These are phyloP conservation scores for Exophiala xenobiotica DNA, from an alignment of 2,329 filamentous ascomycete species.

Conservation along the genomic window DNA sequence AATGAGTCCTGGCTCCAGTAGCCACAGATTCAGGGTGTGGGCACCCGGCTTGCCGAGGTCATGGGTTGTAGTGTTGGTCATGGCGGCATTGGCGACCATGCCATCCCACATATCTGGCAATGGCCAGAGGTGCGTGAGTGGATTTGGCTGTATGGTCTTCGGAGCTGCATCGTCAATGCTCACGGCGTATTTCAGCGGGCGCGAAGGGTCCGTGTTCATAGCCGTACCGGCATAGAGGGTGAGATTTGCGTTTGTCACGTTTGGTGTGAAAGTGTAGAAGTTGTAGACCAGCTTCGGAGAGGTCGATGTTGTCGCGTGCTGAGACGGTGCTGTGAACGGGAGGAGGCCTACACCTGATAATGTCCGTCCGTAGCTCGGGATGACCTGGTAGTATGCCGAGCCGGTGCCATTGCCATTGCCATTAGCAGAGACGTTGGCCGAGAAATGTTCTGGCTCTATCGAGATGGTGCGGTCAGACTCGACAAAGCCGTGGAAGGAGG, in stretches of 20 bases:
- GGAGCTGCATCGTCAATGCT: constrained; percentile 45
- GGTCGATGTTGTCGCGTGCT: constrained; percentile 48
- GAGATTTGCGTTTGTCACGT: constrained; percentile 39
- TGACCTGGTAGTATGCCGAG: constrained; percentile 49
- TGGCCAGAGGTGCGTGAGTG: constrained; percentile 9
- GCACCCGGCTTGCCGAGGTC: constrained; percentile 43
- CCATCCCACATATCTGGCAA: constrained; percentile 25
- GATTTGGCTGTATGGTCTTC: constrained; percentile 41
- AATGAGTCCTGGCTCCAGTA: constrained; percentile 53
- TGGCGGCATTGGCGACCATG: constrained; percentile 19
- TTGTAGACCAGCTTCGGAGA: constrained; percentile 59
- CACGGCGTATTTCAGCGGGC: constrained; percentile 52
- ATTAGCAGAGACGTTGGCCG: constrained; percentile 24
- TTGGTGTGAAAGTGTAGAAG: constrained; percentile 60
- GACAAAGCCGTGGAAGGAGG: constrained; percentile 60
- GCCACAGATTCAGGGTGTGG: constrained; percentile 54
- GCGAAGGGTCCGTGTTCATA: constrained; percentile 53
- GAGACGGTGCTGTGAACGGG: constrained; percentile 53
- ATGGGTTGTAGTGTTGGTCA: constrained; percentile 43
- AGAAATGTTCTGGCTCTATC: constrained; percentile 39
- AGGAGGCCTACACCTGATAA: constrained; percentile 58
- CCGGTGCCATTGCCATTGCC: no score
- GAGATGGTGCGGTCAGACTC: constrained; percentile 54
- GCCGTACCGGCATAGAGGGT: constrained; percentile 45
- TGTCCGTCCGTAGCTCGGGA: constrained; percentile 59